Evolutionary conservation across 768 basidiomycete species (phyloP).

Genomic region (Tulasnella sp.): DNA sequence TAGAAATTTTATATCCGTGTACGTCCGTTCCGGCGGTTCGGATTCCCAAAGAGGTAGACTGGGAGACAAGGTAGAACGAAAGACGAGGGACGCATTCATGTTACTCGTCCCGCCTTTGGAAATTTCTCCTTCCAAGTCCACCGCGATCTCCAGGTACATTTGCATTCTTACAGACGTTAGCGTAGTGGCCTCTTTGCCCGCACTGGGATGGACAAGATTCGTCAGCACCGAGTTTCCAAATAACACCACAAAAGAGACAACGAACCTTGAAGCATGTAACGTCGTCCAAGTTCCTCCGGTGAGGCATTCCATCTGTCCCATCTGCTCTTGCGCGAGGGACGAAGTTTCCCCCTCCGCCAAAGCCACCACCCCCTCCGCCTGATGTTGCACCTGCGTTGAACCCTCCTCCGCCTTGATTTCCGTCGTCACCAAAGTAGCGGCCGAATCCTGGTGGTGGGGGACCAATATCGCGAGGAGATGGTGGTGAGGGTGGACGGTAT

Average conservation of each 20-base stretch:
- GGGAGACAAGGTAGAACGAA: neutral
- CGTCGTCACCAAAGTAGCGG: conserved; percentile 60
- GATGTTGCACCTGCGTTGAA: conserved; percentile 22
- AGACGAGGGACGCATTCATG: neutral
- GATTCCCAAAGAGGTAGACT: neutral
- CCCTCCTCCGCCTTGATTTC: conserved; percentile 35
- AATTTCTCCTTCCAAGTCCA: conserved; percentile 39
- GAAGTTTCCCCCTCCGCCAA: neutral
- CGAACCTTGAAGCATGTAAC: conserved; percentile 74
- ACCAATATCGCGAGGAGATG: conserved; percentile 67
- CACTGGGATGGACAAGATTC: conserved; percentile 38
- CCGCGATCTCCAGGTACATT: conserved; percentile 88
- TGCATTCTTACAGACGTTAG: conserved; percentile 82
- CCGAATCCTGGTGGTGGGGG: conserved; percentile 90
- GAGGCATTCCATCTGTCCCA: conserved; percentile 19
- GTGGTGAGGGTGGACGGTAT: conserved; percentile 66
- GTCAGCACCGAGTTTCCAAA: neutral
- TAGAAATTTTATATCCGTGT: neutral
- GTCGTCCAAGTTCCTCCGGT: conserved; percentile 66
- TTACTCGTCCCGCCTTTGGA: neutral
- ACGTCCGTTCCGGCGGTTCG: neutral
- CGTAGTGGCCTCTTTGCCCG: conserved; percentile 89
- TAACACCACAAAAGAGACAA: neutral
- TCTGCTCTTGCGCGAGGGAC: conserved; percentile 23
- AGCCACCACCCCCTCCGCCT: conserved; percentile 24